Base-by-base conservation (phyloP, 352 stramenopile genomes). In the Globisporangium echinulatum region DNA sequence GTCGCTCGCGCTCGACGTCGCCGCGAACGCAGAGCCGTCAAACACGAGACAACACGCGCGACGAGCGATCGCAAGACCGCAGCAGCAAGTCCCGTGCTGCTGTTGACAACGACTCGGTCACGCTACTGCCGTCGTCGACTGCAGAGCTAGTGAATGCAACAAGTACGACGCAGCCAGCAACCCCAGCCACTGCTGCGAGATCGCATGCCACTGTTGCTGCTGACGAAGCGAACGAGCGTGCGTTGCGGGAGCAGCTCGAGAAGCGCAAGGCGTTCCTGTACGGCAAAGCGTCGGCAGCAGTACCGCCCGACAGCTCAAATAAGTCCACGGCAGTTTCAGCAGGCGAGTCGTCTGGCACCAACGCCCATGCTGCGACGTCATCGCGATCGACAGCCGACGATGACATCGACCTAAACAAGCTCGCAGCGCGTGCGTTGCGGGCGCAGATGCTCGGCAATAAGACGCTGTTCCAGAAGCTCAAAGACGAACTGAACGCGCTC, bases 401-500 rank as follows among this genome's bases (percentile, higher is more conserved):
- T 15, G 72, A 69, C 1, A 58, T 75, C 5, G 78, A 89, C 38
- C 60, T 95, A 4, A 95, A 95, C 66, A 92, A 91, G 55, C 61
- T 95, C 2, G 85, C 85, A 36, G 85, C 85, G 7, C 82, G 74
- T 60, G 85, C 85, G 0, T 68, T 95, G 42, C 71, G 82, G 17
- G 85, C 85, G 14, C 85, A 95, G 38, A 95, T 93, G 78, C 82
- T 87, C 71, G 85, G 85, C 47, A 92, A 95, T 46, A 82, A 70
- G 11, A 69, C 72, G 46, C 47, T 89, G 8, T 95, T 95, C 64
- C 69, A 77, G 39, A 81, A 75, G 40, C 68, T 92, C 52, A 93
- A 82, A 37, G 73, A 92, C 17, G 68, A 92, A 50, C 64, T 95
- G 33, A 93, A 93, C 56, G 79, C 92, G 5, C 61, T 89, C n/a